phyloP scores from a whole-genome alignment of 768 basidiomycete species.

The Auricularia cornea region DNA sequence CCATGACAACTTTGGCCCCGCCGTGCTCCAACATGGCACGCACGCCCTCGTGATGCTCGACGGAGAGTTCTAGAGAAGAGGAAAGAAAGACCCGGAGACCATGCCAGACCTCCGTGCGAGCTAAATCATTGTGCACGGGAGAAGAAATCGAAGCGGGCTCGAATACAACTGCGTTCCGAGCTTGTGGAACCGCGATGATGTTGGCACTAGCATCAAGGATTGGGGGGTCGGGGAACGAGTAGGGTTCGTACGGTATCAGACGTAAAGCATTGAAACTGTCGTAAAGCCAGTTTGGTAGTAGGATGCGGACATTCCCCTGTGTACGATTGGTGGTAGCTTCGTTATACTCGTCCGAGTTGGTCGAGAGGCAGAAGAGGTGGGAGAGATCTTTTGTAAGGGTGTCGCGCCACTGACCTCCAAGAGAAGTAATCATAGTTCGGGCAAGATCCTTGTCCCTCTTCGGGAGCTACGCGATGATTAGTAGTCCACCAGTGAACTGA shows the following conservation, averaged over 20 bases:
- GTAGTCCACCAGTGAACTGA: background rate
- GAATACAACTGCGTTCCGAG: slow-evolving; percentile 28
- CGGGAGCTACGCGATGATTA: slow-evolving; percentile 37
- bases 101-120: background rate
- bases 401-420: slow-evolving; percentile 75
- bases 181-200: slow-evolving; percentile 8
- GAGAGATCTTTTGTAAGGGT: slow-evolving; percentile 80
- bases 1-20: slow-evolving; percentile 44
- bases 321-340: slow-evolving; percentile 49
- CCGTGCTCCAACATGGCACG: slow-evolving; percentile 50
- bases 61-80: slow-evolving; percentile 44
- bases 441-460: slow-evolving; percentile 62
- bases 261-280: slow-evolving; percentile 34
- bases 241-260: slow-evolving; percentile 17
- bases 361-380: slow-evolving; percentile 63
- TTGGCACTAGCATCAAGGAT: slow-evolving; percentile 10
- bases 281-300: slow-evolving; percentile 91
- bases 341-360: slow-evolving; percentile 42
- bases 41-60: slow-evolving; percentile 43
- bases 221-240: slow-evolving; percentile 6
- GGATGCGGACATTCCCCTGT: slow-evolving; percentile 49
- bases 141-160: slow-evolving; percentile 20
- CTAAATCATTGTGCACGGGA: no score
- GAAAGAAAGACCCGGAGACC: slow-evolving; percentile 55
- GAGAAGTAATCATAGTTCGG: slow-evolving; percentile 57